phyloP scores from a whole-genome alignment of 1,139 yeast genomes.

The Suhomyces bokatorum region DNA sequence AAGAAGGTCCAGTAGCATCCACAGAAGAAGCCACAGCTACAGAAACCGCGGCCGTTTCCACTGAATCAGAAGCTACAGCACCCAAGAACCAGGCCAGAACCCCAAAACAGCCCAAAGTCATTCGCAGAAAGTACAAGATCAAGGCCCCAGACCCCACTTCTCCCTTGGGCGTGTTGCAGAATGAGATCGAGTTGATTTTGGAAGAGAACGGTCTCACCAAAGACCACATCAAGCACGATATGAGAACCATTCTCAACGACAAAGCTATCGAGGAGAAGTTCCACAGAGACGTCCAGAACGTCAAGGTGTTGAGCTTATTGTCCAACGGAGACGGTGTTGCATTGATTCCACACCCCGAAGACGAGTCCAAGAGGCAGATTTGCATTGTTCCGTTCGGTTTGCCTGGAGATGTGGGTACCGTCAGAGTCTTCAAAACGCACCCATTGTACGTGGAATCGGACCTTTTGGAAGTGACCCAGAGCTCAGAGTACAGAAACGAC shows the following conservation, averaged over 20 bases:
- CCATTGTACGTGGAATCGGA: conserved; percentile 78
- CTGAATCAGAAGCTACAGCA: background rate
- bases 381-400: conserved; percentile 79
- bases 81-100: background rate
- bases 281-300: conserved; percentile 60
- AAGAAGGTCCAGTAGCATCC: conserved; percentile 1
- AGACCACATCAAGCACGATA: conserved; percentile 59
- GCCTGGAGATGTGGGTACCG: conserved; percentile 77
- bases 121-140: conserved; percentile 49
- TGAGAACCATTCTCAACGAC: conserved; percentile 64
- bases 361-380: conserved; percentile 38
- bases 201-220: conserved; percentile 41
- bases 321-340: conserved; percentile 85
- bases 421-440: conserved; percentile 77
- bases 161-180: conserved; percentile 75
- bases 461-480: conserved; percentile 50
- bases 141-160: conserved; percentile 74
- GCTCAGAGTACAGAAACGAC: conserved; percentile 53
- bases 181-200: conserved; percentile 68
- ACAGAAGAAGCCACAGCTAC: background rate
- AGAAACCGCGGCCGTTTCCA: no score
- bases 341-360: conserved; percentile 57
- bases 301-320: conserved; percentile 56
- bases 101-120: conserved; percentile 20
- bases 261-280: conserved; percentile 49